A percentile compares a stretch with the other conserved stretches of the same genome.
Evolutionary conservation across 352 stramenopile species (phyloP).

Genomic region (Phytophthora citricola): DNA sequence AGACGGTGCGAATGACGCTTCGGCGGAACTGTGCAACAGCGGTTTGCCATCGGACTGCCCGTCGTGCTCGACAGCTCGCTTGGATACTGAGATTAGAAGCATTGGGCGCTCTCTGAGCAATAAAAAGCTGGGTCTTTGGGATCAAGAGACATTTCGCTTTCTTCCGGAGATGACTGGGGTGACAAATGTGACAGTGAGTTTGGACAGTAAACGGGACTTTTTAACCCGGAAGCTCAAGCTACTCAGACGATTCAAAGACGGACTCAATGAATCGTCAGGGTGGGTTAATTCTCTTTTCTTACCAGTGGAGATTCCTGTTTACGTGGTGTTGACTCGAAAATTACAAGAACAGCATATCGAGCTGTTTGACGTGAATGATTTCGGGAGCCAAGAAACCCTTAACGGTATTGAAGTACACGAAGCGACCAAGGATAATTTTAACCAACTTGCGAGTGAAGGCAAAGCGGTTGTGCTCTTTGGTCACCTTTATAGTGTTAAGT

Average conservation of each 20-base stretch:
- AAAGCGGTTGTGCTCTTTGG: constrained; percentile 45
- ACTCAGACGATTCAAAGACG: constrained; percentile 49
- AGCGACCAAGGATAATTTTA: constrained; percentile 47
- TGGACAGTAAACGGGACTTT: constrained; percentile 42
- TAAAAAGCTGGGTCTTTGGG: constrained; percentile 23
- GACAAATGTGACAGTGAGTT: constrained; percentile 29
- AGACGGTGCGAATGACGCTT: constrained; percentile 53
- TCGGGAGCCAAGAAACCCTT: constrained; percentile 32
- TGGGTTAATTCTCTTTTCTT: constrained; percentile 58
- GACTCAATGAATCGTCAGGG: constrained; percentile 5
- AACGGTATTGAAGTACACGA: constrained; percentile 51
- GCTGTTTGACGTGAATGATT: constrained; percentile 42
- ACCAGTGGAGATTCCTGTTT: constrained; percentile 42
- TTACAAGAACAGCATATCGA: constrained; percentile 21
- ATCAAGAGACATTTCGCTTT: constrained; percentile 7
- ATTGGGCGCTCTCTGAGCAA: constrained; percentile 21
- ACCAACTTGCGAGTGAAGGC: constrained; percentile 11
- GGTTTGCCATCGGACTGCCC: constrained; percentile 60
- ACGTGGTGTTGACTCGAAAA: constrained; percentile 28
- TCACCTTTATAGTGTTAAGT: constrained; percentile 37
- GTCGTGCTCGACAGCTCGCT: constrained; percentile 39
- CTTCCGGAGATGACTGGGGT: constrained; percentile 25
- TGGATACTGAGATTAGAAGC: constrained; percentile 42
- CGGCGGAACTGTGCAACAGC: constrained; percentile 48
- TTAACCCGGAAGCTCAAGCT: constrained; percentile 50